These are phyloP conservation scores for Paramecium bursaria DNA, from an alignment of 73 alveolate species.

Conservation along the genomic window DNA sequence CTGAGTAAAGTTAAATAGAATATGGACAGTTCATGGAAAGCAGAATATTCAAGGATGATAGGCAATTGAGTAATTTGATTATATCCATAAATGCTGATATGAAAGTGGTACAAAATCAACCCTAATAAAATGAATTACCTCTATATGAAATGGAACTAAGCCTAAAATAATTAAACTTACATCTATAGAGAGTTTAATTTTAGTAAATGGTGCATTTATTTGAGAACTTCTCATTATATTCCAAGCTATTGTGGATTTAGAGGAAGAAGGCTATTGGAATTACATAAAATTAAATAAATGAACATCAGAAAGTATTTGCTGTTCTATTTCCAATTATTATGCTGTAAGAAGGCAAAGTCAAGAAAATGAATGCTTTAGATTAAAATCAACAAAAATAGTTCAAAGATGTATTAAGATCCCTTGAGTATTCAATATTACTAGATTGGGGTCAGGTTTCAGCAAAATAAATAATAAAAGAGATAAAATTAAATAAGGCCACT, in stretches of 20 bases:
- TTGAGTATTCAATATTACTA: not conserved
- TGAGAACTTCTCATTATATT: slow-evolving; percentile 21
- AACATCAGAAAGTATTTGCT: not conserved
- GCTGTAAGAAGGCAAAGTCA: not conserved
- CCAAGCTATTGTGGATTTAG: slow-evolving; percentile 58
- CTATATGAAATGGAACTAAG: slow-evolving; percentile 49
- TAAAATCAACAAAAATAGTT: not conserved
- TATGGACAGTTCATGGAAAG: slow-evolving; percentile 34
- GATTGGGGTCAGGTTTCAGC: slow-evolving; percentile 52
- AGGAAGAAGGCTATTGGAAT: slow-evolving; percentile 25
- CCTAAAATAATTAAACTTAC: slow-evolving; percentile 41
- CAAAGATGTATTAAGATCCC: not conserved
- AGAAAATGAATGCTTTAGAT: not conserved
- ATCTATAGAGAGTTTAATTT: slow-evolving; percentile 8
- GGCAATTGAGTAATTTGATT: slow-evolving; percentile 38
- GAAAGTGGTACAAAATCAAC: slow-evolving; percentile 41
- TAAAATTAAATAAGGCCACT: slow-evolving; percentile 11
- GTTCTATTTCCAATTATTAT: not conserved
- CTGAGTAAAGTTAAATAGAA: not conserved
- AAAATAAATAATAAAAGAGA: slow-evolving; percentile 5
- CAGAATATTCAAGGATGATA: slow-evolving; percentile 26
- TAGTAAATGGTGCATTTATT: slow-evolving; percentile 53
- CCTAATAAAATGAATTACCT: slow-evolving; percentile 16
- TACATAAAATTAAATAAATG: not conserved
- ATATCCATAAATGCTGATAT: slow-evolving; percentile 60